A percentile compares a stretch with the other conserved stretches of the same genome.
Conservation (phyloP, 192 early-diverging fungal genomes). For the Umbelopsis ramanniana region DNA sequence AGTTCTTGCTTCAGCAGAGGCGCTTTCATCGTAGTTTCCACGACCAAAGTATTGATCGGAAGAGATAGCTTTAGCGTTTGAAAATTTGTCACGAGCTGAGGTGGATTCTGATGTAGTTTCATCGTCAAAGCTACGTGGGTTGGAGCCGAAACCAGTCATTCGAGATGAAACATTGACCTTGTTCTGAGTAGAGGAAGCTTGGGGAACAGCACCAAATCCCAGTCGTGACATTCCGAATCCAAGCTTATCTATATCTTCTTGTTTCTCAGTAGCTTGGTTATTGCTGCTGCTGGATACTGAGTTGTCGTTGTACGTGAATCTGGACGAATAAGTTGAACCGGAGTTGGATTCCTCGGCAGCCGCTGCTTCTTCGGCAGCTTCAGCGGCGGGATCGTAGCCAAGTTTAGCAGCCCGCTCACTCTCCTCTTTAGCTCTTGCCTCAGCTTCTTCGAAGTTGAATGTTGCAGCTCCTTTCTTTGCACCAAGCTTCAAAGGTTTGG, state of each 20-base stretch:
- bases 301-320: slow-evolving; percentile 33
- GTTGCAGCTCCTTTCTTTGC: slow-evolving; percentile 81
- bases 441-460: slow-evolving; percentile 91
- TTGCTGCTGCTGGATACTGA: background rate
- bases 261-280: slow-evolving; percentile 9
- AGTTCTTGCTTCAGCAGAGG: slow-evolving; percentile 53
- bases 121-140: slow-evolving; percentile 33
- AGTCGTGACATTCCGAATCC: slow-evolving; percentile 45
- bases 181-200: background rate
- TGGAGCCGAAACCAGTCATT: slow-evolving; percentile 21
- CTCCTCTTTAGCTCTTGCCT: slow-evolving; percentile 85
- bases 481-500: slow-evolving; percentile 84
- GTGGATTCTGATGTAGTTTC: slow-evolving; percentile 40
- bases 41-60: slow-evolving; percentile 93
- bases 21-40: slow-evolving; percentile 64
- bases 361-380: slow-evolving; percentile 18
- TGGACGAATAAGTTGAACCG: slow-evolving; percentile 22
- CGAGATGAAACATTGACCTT: slow-evolving; percentile 4
- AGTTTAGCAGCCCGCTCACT: slow-evolving; percentile 28
- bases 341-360: background rate
- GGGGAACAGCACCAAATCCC: slow-evolving; percentile 57
- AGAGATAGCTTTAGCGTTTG: slow-evolving; percentile 84
- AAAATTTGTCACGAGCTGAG: slow-evolving; percentile 80
- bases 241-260: slow-evolving; percentile 37
- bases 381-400: slow-evolving; percentile 11